Evolutionary conservation across 2,329 filamentous ascomycete genomes (phyloP).

Genomic region (Cladosporium sp.): DNA sequence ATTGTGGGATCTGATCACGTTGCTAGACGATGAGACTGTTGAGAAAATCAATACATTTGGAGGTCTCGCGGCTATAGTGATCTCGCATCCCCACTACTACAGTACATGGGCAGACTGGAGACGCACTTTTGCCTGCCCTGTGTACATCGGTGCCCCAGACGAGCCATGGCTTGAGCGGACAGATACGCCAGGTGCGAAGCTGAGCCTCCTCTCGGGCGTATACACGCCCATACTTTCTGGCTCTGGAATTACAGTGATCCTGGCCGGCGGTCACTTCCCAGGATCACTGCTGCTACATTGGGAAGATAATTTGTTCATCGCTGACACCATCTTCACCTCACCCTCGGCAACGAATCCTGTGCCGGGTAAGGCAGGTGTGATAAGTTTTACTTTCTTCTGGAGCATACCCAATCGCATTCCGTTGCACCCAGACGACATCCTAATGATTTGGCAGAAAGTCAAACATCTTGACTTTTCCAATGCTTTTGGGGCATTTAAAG

Average conservation of each 20-base stretch:
- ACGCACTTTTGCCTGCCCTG: conserved; percentile 59
- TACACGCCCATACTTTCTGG: conserved; percentile 39
- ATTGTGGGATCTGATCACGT: conserved; percentile 72
- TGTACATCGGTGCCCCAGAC: conserved; percentile 65
- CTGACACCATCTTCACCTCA: conserved; percentile 16
- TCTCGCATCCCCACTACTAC: conserved; percentile 70
- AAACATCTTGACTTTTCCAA: conserved; percentile 57
- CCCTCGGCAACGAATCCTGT: conserved; percentile 35
- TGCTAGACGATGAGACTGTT: conserved; percentile 62
- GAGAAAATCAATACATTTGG: conserved; percentile 39
- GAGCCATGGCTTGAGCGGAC: conserved; percentile 55
- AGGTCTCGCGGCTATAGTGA: conserved; percentile 61
- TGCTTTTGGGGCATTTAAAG: conserved; percentile 62
- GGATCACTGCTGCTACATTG: conserved; percentile 66
- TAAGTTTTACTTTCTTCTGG: conserved; percentile 68
- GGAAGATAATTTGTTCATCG: conserved; percentile 29
- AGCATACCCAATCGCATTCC: conserved; percentile 70
- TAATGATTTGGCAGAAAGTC: conserved; percentile 63
- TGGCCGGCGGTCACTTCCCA: conserved; percentile 73
- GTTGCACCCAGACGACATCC: conserved; percentile 58
- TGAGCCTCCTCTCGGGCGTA: conserved; percentile 40
- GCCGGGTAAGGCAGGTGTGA: conserved; percentile 33
- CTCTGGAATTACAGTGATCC: conserved; percentile 52
- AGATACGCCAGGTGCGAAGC: conserved; percentile 34
- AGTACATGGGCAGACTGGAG: conserved; percentile 71